Evolutionary conservation across 176 grass and related monocot species (phyloP), one percentile per base, ranked within the genome.

Genomic region (Paspalum vaginatum): DNA sequence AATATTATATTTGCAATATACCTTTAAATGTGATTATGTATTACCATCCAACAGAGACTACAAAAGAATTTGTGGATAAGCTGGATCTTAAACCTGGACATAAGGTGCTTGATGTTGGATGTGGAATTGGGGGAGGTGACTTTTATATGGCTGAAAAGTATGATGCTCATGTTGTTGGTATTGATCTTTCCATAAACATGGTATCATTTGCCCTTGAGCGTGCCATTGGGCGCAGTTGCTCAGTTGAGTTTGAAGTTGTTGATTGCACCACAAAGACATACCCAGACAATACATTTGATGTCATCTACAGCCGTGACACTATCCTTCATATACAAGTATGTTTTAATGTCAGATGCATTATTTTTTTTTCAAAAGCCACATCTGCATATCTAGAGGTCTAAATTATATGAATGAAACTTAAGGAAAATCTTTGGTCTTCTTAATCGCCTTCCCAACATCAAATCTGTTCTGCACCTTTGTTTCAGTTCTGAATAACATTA

Each of bases 181-280:
- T 99, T 58, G 96, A 99, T 88, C 93, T 99, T 46, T 99, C 96
- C 21, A 86, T 99, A 61, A 99, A 99, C 81, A 95, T 99, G 96
- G 46, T 99, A 18, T 99, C 96, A 50, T 95, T 95, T 88, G 93
- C 96, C 48, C 88, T 99, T 67, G 96, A 99, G 83, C 63, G 83
- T 72, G 90, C 96, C 24, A 99, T 95, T 93, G 93, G 84, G 24
- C 84, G 88, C 51, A 95, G 78, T 39, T 99, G 90, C 58, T 68
- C 88, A 17, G 88, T 99, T 41, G 96, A 99, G 84, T 99, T 99
- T 88, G 96, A 95, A 82, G 96, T 99, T 61, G 82, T 88, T 60
- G 96, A 99, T 79, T 99, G 96, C 77, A 99, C 96, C 68, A 99
- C 90, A 2, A 95, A 91, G 89, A 77, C 37, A 73, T 99, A 99